Percentiles rank a stretch among this genome's conserved stretches.
Conservation (phyloP, 805 yeast genomes). For the Pichia phayaonensis region DNA sequence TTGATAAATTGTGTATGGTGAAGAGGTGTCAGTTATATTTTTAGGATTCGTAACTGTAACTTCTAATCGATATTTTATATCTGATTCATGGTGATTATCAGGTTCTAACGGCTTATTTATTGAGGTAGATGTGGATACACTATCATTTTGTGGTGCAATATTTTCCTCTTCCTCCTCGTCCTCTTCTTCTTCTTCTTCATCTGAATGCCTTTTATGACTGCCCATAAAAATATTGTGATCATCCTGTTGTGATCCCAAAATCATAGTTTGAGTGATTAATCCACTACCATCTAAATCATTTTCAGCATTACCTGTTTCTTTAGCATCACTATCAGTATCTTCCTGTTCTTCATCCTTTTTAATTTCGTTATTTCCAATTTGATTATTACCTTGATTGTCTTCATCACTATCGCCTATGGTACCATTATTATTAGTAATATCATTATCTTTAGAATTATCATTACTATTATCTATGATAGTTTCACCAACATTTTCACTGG, state of each 20-base stretch:
- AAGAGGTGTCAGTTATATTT: conserved; percentile 66
- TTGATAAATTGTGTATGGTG: conserved; percentile 68
- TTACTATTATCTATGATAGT: not conserved
- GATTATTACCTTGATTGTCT: not conserved
- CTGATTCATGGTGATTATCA: not conserved
- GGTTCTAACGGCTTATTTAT: not conserved
- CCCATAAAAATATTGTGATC: not conserved
- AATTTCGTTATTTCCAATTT: no score
- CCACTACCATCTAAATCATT: conserved; percentile 9
- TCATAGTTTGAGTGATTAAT: conserved; percentile 10
- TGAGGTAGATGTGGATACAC: conserved; percentile 1
- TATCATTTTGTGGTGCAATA: not conserved
- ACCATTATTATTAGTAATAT: not conserved
- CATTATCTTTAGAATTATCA: not conserved
- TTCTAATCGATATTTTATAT: conserved; percentile 15
- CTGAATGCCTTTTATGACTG: not conserved
- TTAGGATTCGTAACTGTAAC: conserved; percentile 51
- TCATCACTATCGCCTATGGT: not conserved
- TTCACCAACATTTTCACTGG: not conserved
- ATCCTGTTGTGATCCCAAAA: conserved; percentile 2
- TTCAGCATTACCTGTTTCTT: not conserved
- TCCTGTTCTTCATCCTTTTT: not conserved
- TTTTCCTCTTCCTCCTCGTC: not conserved
- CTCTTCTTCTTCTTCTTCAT: not conserved
- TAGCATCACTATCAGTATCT: not conserved